Evolutionary conservation across 306 rosid genomes (phyloP).

Genomic region (Ziziphus jujuba): DNA sequence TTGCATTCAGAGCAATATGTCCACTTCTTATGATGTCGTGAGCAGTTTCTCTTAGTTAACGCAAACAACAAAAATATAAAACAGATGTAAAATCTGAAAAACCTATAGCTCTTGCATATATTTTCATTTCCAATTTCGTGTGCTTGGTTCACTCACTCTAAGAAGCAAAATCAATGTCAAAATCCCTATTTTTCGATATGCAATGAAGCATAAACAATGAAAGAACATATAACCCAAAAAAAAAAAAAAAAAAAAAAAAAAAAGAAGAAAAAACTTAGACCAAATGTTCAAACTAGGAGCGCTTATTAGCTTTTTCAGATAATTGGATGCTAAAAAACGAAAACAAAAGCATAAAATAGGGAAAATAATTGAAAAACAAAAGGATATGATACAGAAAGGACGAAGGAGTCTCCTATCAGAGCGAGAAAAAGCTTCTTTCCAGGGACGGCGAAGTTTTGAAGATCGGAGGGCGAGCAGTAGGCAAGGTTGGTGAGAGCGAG

Average conservation of each 20-base stretch:
- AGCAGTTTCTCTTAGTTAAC: slow-evolving; percentile 71
- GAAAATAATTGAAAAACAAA: not conserved
- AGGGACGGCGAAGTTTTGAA: slow-evolving; percentile 64
- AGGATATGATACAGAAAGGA: slow-evolving; percentile 86
- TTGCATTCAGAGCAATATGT: slow-evolving; percentile 73
- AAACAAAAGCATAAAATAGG: not conserved
- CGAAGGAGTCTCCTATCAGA: slow-evolving; percentile 56
- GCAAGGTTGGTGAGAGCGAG: slow-evolving; percentile 74
- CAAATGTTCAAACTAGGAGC: not conserved
- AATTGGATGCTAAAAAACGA: not conserved
- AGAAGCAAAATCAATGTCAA: too few relatives aligned
- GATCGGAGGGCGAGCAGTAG: slow-evolving; percentile 70
- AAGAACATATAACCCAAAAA: too few relatives aligned
- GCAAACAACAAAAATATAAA: slow-evolving; percentile 27
- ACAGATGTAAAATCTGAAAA: not conserved
- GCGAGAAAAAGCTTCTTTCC: slow-evolving; percentile 55
- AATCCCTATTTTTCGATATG: not conserved
- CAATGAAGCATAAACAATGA: not conserved
- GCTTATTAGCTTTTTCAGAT: not conserved
- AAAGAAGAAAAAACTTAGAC: not conserved
- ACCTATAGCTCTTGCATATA: not conserved
- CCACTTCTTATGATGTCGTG: slow-evolving; percentile 62
- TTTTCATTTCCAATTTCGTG: not conserved
- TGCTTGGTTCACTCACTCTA: too few relatives aligned
- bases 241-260: not conserved